Percentiles rank a stretch among this genome's conserved stretches.
Evolutionary conservation across 345 rosid genomes (phyloP).

Genomic region (Hypericum androsaemum): DNA sequence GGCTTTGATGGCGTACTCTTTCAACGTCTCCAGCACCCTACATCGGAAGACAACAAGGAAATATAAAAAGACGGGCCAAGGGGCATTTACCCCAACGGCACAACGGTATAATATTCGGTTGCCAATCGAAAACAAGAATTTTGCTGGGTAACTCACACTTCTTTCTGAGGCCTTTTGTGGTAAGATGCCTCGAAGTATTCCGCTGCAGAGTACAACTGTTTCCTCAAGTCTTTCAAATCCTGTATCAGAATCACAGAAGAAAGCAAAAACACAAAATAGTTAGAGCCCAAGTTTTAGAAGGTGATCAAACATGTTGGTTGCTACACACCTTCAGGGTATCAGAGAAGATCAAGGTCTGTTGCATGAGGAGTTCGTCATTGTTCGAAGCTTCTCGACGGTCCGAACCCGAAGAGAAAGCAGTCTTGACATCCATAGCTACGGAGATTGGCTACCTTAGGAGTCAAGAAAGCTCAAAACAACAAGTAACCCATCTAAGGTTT

Average conservation of each 20-base stretch:
- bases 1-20: slow-evolving; percentile 67
- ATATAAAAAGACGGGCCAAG: too few species aligned
- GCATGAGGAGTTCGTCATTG: slow-evolving; percentile 61
- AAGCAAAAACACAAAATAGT: neutral
- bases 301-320: neutral
- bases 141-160: slow-evolving; percentile 31
- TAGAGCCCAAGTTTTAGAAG: too few species aligned
- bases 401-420: slow-evolving; percentile 32
- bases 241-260: slow-evolving; percentile 18
- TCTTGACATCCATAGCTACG: slow-evolving; percentile 18
- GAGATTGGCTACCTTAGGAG: neutral
- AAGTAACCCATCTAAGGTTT: too few species aligned
- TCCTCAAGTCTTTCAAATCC: slow-evolving; percentile 71
- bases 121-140: too few species aligned
- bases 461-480: neutral
- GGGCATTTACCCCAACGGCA: too few species aligned
- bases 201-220: slow-evolving; percentile 77
- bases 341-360: slow-evolving; percentile 54
- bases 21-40: slow-evolving; percentile 58
- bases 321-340: slow-evolving; percentile 56
- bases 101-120: too few species aligned
- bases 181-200: slow-evolving; percentile 70
- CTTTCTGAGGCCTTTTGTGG: slow-evolving; percentile 46
- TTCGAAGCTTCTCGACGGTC: slow-evolving; percentile 38
- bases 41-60: neutral